Base-by-base conservation (phyloP, 345 rosid genomes). In the Microcos paniculata region DNA sequence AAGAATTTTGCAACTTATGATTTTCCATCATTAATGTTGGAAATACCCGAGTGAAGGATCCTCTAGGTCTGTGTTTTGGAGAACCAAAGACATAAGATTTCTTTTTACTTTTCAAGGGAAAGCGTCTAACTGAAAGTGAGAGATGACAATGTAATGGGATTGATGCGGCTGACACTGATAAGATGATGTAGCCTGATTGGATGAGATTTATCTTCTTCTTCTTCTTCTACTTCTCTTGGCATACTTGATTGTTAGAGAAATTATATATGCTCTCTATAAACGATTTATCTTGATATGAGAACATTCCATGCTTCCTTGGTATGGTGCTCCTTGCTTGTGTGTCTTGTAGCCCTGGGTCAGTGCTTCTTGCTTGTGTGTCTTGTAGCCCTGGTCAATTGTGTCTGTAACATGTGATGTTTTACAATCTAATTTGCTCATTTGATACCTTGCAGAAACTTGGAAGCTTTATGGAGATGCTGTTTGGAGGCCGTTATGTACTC, bases 401-500 rank as follows among this genome's bases (percentile, higher is more conserved):
- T 46, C 6, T 46, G 2, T 45, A 43, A 12, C 28, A 21, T 48
- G 77, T 77, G 46, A 53, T 62, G 62, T 4, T 45, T n/a, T 63
- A 46, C 45, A 62, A 63, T 31, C 58, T 70, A 45, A 65, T 58
- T 61, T 40, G 49, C 46, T 24, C 26, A 30, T 75, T 64, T 35
- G 24, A 71, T 48, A 74, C 56, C 74, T 83, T 66, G 70, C 88
- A 95, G 99, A 95, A 91, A 91, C 97, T 90, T 52, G 99, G 98
- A 82, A 95, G 99, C 90, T 95, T 95, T 85, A 95, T 95, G 99
- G 98, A 93, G 87, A 89, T 95, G 97, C 86, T 93, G 64, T 95
- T 95, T 77, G 97, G 98, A 10, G 99, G 99, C 53, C 96, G 98
- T 73, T 95, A 95, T 84, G 88, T 89, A 57, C 90, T 95, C 72